A percentile compares a stretch with the other conserved stretches of the same genome.
These are phyloP conservation scores for Paxillus involutus DNA, from an alignment of 768 basidiomycete genomes.

Conservation along the genomic window DNA sequence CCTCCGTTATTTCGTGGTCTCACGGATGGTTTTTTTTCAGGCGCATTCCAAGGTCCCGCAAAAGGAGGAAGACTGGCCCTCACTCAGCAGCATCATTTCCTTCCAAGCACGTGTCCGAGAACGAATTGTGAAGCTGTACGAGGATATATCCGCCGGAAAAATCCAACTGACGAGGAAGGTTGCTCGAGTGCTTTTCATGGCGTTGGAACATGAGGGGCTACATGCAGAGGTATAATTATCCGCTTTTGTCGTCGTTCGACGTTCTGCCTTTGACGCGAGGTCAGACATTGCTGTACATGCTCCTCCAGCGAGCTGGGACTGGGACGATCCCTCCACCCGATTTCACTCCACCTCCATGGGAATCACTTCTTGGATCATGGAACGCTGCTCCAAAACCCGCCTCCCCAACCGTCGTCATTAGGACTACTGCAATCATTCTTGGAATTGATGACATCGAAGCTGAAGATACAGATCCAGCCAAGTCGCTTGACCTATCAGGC, in stretches of 20 bases:
- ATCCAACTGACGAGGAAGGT: constrained; percentile 57
- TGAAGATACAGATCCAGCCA: constrained; percentile 48
- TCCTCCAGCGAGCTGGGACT: constrained; percentile 75
- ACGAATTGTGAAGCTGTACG: constrained; percentile 72
- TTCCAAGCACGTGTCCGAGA: constrained; percentile 79
- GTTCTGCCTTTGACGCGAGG: constrained; percentile 3
- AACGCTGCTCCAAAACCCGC: constrained; percentile 42
- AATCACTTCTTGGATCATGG: constrained; percentile 48
- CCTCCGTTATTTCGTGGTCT: neutral
- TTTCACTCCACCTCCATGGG: constrained; percentile 75
- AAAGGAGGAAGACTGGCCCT: constrained; percentile 85
- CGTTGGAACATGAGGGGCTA: constrained; percentile 85
- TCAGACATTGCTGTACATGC: constrained; percentile 91
- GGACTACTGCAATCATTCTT: constrained; percentile 56
- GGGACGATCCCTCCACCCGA: constrained; percentile 79
- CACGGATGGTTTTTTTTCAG: constrained; percentile 38
- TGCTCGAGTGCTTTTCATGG: constrained; percentile 86
- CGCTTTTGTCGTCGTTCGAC: neutral
- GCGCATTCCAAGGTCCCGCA: constrained; percentile 87
- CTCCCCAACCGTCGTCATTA: constrained; percentile 51
- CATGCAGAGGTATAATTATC: constrained; percentile 65
- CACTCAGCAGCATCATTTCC: constrained; percentile 60
- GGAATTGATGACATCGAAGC: constrained; percentile 85
- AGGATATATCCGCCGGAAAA: constrained; percentile 57
- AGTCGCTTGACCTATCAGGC: constrained; percentile 38